phyloP scores from a whole-genome alignment of 2,329 filamentous ascomycete genomes.

The Cladosporium sphaerospermum region DNA sequence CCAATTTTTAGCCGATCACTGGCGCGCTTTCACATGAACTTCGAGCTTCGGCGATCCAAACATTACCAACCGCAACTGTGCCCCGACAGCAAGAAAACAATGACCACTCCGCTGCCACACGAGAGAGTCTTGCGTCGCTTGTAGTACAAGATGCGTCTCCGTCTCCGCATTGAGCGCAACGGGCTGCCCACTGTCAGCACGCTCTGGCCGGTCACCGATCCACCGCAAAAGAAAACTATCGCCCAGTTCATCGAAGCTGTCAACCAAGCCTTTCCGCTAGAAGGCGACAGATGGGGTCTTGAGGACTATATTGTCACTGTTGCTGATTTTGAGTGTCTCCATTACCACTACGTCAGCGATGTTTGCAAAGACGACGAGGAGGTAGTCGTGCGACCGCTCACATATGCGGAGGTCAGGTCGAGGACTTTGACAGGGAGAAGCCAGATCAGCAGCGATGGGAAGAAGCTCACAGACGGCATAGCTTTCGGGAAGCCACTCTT shows the following conservation, averaged over 20 bases:
- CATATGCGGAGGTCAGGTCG: constrained; percentile 65
- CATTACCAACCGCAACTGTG: neutral
- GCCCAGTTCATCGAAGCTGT: constrained; percentile 70
- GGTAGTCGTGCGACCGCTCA: constrained; percentile 72
- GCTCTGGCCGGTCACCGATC: constrained; percentile 58
- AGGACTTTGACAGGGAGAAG: constrained; percentile 68
- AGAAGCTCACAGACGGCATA: constrained; percentile 77
- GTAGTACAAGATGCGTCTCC: constrained; percentile 57
- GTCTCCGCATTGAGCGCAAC: constrained; percentile 66
- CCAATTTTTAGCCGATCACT: too few species aligned
- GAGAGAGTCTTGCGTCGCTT: neutral
- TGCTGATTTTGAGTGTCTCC: constrained; percentile 73
- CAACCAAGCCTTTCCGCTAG: constrained; percentile 74
- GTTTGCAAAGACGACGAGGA: constrained; percentile 78
- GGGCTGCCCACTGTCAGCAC: constrained; percentile 65
- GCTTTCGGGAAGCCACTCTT: constrained; percentile 61
- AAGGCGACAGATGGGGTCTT: constrained; percentile 73
- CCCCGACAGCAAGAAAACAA: neutral
- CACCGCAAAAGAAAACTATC: constrained; percentile 48
- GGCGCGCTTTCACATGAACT: constrained; percentile 2
- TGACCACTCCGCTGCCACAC: neutral
- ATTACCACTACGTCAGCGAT: constrained; percentile 67
- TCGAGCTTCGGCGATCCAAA: neutral
- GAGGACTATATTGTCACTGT: constrained; percentile 88
- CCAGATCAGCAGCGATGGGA: constrained; percentile 74